Conservation (phyloP, 1,139 yeast species). For the Meyerozyma athensensis region DNA sequence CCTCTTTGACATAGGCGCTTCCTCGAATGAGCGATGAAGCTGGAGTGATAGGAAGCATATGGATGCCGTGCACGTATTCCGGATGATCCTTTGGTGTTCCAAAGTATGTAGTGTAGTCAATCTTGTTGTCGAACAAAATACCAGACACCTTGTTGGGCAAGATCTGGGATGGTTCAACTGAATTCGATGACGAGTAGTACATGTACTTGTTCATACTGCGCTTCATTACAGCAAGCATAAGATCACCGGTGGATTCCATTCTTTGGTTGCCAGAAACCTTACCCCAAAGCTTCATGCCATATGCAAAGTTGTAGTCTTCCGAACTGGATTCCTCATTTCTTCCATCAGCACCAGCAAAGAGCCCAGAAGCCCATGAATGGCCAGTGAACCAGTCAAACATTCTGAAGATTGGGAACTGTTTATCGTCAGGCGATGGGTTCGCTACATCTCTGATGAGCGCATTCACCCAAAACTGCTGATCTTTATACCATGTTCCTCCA, state of each 20-base stretch:
- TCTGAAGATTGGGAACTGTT: conserved; percentile 70
- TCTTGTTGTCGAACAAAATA: conserved; percentile 77
- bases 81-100: conserved; percentile 51
- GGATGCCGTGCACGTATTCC: conserved; percentile 93
- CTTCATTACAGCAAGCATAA: conserved; percentile 63
- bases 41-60: conserved; percentile 89
- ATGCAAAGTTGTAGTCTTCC: conserved; percentile 76
- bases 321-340: conserved; percentile 77
- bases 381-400: conserved; percentile 80
- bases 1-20: conserved; percentile 67
- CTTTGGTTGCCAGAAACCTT: conserved; percentile 56
- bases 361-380: conserved; percentile 83
- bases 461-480: conserved; percentile 64
- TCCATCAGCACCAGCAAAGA: conserved; percentile 67
- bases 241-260: conserved; percentile 70
- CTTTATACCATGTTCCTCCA: conserved; percentile 64
- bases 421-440: conserved; percentile 58
- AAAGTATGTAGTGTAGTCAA: conserved; percentile 88
- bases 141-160: conserved; percentile 70
- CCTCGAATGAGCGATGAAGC: conserved; percentile 75
- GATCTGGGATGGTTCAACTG: conserved; percentile 52
- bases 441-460: conserved; percentile 70
- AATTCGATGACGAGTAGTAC: conserved; percentile 52
- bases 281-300: conserved; percentile 84
- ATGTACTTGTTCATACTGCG: conserved; percentile 62